A percentile compares a stretch with the other conserved stretches of the same genome.
These are phyloP conservation scores for Talaromyces liani DNA, from an alignment of 495 filamentous ascomycete genomes.

Conservation along the genomic window DNA sequence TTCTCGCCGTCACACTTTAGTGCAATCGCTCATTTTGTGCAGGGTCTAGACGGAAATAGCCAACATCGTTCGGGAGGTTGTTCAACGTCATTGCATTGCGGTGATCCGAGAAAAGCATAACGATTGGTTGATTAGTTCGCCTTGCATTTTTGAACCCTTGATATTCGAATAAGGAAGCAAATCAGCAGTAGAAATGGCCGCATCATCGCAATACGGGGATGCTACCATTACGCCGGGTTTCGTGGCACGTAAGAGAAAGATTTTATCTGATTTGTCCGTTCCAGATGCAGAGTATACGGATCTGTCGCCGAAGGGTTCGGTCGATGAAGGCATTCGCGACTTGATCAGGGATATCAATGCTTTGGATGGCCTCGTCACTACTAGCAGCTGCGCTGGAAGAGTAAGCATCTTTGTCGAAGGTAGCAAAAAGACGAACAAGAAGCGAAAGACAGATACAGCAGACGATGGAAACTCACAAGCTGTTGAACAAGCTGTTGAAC, in stretches of 20 bases:
- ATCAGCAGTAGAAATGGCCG: background rate
- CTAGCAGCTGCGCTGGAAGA: conserved; percentile 83
- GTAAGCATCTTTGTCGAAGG: conserved; percentile 84
- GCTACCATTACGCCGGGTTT: conserved; percentile 39
- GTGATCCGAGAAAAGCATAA: background rate
- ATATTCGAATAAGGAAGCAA: background rate
- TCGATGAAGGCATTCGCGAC: conserved; percentile 68
- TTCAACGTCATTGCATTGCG: background rate
- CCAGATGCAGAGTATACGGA: conserved; percentile 65
- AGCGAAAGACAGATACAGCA: background rate
- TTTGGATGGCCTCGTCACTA: conserved; percentile 69
- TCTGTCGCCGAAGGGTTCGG: conserved; percentile 75
- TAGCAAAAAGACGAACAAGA: conserved; percentile 31
- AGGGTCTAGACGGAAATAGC: background rate
- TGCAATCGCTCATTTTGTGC: background rate
- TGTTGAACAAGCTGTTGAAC: background rate
- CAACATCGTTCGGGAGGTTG: background rate
- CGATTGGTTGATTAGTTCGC: background rate
- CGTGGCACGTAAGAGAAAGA: conserved; percentile 51
- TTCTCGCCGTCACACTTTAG: background rate
- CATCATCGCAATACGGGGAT: conserved; percentile 1
- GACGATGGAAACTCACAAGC: conserved; percentile 9
- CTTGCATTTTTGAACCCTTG: background rate
- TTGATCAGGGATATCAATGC: conserved; percentile 71
- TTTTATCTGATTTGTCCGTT: conserved; percentile 54